Percentiles rank a stretch among this genome's conserved stretches.
These are phyloP conservation scores for Yamadazyma friedrichii DNA, from an alignment of 1,139 yeast species.

Conservation along the genomic window DNA sequence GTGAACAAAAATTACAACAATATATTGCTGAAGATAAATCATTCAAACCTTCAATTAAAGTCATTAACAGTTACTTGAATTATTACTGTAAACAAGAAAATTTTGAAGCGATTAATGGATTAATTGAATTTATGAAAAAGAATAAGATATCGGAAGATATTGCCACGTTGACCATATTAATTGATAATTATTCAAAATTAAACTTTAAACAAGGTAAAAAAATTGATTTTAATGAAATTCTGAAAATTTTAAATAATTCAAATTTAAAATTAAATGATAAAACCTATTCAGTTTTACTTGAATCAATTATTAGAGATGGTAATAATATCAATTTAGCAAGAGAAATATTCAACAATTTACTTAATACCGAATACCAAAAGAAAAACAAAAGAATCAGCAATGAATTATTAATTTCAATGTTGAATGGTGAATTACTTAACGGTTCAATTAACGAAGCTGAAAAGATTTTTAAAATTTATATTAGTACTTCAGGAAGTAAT, in stretches of 20 bases:
- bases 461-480: constrained; percentile 44
- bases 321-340: constrained; percentile 54
- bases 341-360: constrained; percentile 34
- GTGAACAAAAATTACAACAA: constrained; percentile 33
- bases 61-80: constrained; percentile 38
- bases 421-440: constrained; percentile 53
- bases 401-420: constrained; percentile 54
- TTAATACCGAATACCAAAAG: constrained; percentile 21
- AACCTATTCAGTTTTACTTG: constrained; percentile 55
- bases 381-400: constrained; percentile 30
- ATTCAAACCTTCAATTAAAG: constrained; percentile 32
- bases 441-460: constrained; percentile 53
- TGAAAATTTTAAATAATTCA: constrained; percentile 41
- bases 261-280: constrained; percentile 48
- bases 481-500: constrained; percentile 27
- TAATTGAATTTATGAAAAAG: constrained; percentile 36
- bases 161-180: constrained; percentile 63
- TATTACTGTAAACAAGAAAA: constrained; percentile 31
- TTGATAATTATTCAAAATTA: constrained; percentile 55
- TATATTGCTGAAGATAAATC: constrained; percentile 24
- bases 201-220: constrained; percentile 42
- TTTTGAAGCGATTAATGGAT: constrained; percentile 39
- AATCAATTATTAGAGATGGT: constrained; percentile 52
- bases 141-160: constrained; percentile 56
- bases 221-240: constrained; percentile 42